Evolutionary conservation across 2,329 filamentous ascomycete genomes (phyloP), one percentile per base, ranked within the genome.

Genomic region (Fusarium graminum): DNA sequence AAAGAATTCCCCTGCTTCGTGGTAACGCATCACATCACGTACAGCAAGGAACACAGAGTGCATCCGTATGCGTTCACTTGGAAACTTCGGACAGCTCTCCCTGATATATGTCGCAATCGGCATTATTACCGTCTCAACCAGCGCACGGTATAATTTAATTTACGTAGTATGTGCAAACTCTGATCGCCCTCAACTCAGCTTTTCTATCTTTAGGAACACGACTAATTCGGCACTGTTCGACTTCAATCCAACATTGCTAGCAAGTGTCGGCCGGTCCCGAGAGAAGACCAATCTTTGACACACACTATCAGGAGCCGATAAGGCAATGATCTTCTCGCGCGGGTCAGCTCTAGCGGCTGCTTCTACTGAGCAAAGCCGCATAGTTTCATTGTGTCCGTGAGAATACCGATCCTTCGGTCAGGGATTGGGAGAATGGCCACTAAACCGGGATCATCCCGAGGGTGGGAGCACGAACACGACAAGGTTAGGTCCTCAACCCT

Each of bases 181-280:
- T 28, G 30, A 45, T 49, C 28, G 17, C 44, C 26, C 28, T 67
- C 28, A 41, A 45, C 41, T 67, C 41, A 45, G 50, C 39, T 61
- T 45, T 57, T 70, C 32, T 67, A 56, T 32, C 34, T 29, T 46
- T 40, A 59, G 52, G 38, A 47, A 40, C 44, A 40, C 25, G 43
- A 54, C 44, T 44, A 36, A 43, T 38, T 67, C 67, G 57, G 52
- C 54, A 59, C 51, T 72, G 47, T 54, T 54, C 45, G 53, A 61
- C 68, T 52, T 47, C 57, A 69, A 52, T 66, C 57, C 69, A 65
- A 41, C 58, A 38, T 62, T 62, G 32, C 54, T 63, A 46, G 45
- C 60, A 52, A 57, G 65, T 56, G 65, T 68, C 70, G 68, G 70
- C 59, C 70, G 66, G 53, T 72, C 68, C 70, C 70, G 70, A 67